Base-by-base conservation (phyloP, 108 stramenopile genomes). In the Skeletonema potamos region DNA sequence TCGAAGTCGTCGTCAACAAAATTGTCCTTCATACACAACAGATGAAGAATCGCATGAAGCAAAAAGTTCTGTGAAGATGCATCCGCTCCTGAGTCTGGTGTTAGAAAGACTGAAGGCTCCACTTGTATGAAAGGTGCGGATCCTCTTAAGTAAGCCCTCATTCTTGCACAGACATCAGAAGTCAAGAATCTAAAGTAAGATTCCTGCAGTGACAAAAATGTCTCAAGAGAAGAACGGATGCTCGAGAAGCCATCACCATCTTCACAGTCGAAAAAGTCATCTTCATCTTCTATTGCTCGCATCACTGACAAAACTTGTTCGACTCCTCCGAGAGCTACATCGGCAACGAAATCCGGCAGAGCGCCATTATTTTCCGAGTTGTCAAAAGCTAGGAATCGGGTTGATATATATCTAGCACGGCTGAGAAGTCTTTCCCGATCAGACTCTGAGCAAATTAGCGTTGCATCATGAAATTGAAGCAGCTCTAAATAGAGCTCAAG, bases 131-230 rank as follows among this genome's bases (percentile, higher is more conserved):
- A 90, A 4, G 89, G 88, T 32, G 88, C 79, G 15, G 85, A 82
- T 36, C 83, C 84, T 8, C 88, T 69, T 22, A 94, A 74, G 60
- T 91, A 94, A 1, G 84, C 93, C 37, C 93, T 83, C 93, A 94
- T 92, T n/a, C 89, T 70, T 8, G 93, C 77, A 62, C 91, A 92
- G 27, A 92, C 84, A 37, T 82, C 75, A 22, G 89, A 90, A 4
- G 78, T 61, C 46, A 94, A 63, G 66, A 94, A 94, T 11, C 88
- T 75, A 11, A 90, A 48, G 65, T 92, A 94, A 8, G 81, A 74
- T 28, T 78, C 68, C 26, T 80, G 79, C 28, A 80, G 79, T 3
- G 82, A 75, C 56, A 94, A 61, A 26, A 81, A 86, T 4, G 82
- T 85, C 30, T 88, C 82, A 10, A 87, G 72, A 18, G 81, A 75